These are phyloP conservation scores for Arachis monticola DNA, from an alignment of 331 rosid species.

Conservation along the genomic window DNA sequence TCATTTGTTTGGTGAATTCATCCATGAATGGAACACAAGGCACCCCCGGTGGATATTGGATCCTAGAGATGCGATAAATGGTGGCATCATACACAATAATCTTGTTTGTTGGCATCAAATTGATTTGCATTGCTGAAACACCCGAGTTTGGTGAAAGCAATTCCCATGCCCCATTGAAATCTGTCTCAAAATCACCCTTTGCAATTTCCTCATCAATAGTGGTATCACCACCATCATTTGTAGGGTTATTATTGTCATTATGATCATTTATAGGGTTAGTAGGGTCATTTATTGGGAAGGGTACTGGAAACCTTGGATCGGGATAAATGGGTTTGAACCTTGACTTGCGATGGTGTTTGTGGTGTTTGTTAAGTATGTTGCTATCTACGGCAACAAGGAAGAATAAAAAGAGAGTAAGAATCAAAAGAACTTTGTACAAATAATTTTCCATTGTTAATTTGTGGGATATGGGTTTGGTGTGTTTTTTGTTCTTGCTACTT, in stretches of 20 bases:
- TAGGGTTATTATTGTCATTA: background rate
- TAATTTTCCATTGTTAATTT: constrained; percentile 40
- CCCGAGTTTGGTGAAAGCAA: constrained; percentile 46
- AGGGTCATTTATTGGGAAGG: constrained; percentile 3
- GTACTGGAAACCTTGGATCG: background rate
- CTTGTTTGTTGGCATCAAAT: constrained; percentile 71
- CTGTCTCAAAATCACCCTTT: constrained; percentile 32
- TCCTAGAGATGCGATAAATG: constrained; percentile 49
- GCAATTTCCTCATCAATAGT: background rate
- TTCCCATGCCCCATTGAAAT: constrained; percentile 53
- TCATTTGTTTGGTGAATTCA: background rate
- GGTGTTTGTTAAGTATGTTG: background rate
- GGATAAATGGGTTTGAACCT: background rate
- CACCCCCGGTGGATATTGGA: constrained; percentile 39
- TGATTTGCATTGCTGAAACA: constrained; percentile 80
- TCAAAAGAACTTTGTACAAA: constrained; percentile 28
- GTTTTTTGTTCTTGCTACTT: background rate
- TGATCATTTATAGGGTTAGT: background rate
- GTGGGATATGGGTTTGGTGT: background rate
- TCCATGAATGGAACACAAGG: constrained; percentile 50
- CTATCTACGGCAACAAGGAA: constrained; percentile 39
- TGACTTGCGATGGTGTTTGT: background rate
- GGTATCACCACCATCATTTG: background rate
- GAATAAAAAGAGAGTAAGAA: constrained; percentile 39
- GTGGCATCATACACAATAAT: constrained; percentile 60